These are phyloP conservation scores for Cordyceps pruinosa DNA, from an alignment of 2,329 filamentous ascomycete species.

Conservation along the genomic window DNA sequence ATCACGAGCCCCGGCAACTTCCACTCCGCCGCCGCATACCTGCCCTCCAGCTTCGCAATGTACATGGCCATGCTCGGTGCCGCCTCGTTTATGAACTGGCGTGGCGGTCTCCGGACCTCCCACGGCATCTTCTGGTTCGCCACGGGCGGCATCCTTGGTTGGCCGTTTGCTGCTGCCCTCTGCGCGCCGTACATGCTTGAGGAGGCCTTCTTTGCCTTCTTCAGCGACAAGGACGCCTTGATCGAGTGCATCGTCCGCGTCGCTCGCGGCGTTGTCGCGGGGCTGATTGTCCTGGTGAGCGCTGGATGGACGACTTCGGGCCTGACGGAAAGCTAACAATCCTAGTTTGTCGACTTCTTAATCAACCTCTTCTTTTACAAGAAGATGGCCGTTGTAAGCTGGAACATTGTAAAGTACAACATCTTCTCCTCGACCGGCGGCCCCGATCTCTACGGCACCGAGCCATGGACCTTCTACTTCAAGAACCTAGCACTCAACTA, in stretches of 20 bases:
- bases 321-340: not conserved
- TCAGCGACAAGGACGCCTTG: slow-evolving; percentile 52
- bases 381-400: slow-evolving; percentile 67
- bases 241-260: slow-evolving; percentile 55
- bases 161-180: slow-evolving; percentile 87
- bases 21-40: slow-evolving; percentile 76
- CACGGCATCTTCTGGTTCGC: slow-evolving; percentile 88
- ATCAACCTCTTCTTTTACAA: slow-evolving; percentile 83
- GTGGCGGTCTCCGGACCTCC: slow-evolving; percentile 69
- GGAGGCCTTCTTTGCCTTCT: slow-evolving; percentile 54
- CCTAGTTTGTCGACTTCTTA: slow-evolving; percentile 57
- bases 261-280: slow-evolving; percentile 59
- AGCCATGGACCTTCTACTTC: slow-evolving; percentile 95
- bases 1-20: slow-evolving; percentile 86
- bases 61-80: slow-evolving; percentile 82
- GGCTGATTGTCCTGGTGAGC: slow-evolving; percentile 62
- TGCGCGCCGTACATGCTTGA: slow-evolving; percentile 75
- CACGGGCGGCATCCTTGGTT: slow-evolving; percentile 76
- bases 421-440: slow-evolving; percentile 77
- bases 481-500: slow-evolving; percentile 90
- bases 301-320: slow-evolving; percentile 7
- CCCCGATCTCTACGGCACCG: slow-evolving; percentile 88
- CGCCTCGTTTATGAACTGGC: slow-evolving; percentile 86
- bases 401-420: slow-evolving; percentile 96
- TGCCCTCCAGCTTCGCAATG: slow-evolving; percentile 97